Evolutionary conservation across 2,329 filamentous ascomycete genomes (phyloP).

Genomic region (Penicillium sclerotiorum): DNA sequence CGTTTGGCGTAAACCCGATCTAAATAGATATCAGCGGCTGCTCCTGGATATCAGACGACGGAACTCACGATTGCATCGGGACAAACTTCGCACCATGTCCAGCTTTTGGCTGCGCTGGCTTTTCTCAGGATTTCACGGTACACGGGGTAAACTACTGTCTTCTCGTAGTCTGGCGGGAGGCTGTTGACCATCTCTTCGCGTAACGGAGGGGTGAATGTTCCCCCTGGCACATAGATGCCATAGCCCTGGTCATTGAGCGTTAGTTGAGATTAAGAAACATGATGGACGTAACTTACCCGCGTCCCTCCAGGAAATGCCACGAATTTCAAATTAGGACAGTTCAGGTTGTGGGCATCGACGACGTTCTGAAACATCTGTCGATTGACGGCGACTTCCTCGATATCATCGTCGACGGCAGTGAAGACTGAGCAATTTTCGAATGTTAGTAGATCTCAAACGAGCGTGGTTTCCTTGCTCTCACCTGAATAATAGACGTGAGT

Average conservation of each 20-base stretch:
- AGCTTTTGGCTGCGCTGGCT: slow-evolving; percentile 28
- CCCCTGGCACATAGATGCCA: slow-evolving; percentile 28
- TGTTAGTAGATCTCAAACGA: too few relatives aligned
- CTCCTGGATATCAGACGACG: neutral
- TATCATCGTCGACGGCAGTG: slow-evolving; percentile 22
- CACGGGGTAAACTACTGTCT: slow-evolving; percentile 35
- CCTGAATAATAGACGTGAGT: slow-evolving; percentile 47
- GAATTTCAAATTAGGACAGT: slow-evolving; percentile 34
- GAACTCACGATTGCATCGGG: slow-evolving; percentile 29
- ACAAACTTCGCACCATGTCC: slow-evolving; percentile 42
- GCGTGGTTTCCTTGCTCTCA: too few relatives aligned
- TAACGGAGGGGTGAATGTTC: slow-evolving; percentile 33
- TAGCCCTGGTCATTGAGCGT: slow-evolving; percentile 20
- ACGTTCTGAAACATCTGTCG: slow-evolving; percentile 39
- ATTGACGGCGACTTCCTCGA: slow-evolving; percentile 37
- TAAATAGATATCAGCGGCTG: slow-evolving; percentile 5
- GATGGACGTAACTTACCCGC: slow-evolving; percentile 9
- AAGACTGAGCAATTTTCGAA: slow-evolving; percentile 23
- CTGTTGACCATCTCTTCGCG: slow-evolving; percentile 32
- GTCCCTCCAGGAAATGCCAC: slow-evolving; percentile 37
- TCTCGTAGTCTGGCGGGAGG: slow-evolving; percentile 29
- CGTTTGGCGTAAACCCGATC: slow-evolving; percentile 35
- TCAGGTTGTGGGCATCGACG: slow-evolving; percentile 33
- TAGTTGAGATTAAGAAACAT: too few relatives aligned
- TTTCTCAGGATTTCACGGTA: slow-evolving; percentile 24